These are phyloP conservation scores for Tylopilus intermedius DNA, from an alignment of 768 basidiomycete species.

Conservation along the genomic window DNA sequence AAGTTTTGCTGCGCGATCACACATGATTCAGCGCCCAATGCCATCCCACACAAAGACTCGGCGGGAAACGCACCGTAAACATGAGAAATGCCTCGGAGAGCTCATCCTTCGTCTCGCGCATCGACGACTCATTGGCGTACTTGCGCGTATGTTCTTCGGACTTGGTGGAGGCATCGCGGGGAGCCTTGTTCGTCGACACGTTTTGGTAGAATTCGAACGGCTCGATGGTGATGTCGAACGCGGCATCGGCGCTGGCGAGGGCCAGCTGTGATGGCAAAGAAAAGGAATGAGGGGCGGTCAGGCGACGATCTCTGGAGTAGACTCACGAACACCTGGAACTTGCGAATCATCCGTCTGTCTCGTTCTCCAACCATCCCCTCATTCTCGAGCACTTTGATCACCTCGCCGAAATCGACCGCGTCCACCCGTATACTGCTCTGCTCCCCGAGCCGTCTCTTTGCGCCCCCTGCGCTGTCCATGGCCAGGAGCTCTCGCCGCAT, in stretches of 20 bases:
- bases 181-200: too few species aligned
- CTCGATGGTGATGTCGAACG: constrained; percentile 22
- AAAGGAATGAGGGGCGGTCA: not conserved
- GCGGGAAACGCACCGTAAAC: too few species aligned
- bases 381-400: constrained; percentile 70
- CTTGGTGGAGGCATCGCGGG: too few species aligned
- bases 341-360: constrained; percentile 75
- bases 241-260: constrained; percentile 56
- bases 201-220: too few species aligned
- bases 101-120: too few species aligned
- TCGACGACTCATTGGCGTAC: too few species aligned
- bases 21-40: too few species aligned
- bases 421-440: constrained; percentile 86
- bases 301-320: not conserved
- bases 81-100: too few species aligned
- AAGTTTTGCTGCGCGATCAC: too few species aligned
- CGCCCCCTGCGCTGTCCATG: constrained; percentile 47
- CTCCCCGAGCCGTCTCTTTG: constrained; percentile 57
- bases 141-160: too few species aligned
- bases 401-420: constrained; percentile 73
- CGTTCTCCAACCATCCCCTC: constrained; percentile 86
- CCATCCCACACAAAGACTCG: too few species aligned
- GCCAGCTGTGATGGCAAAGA: constrained; percentile 38
- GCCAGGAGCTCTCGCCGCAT: constrained; percentile 76
- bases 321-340: constrained; percentile 69